These are phyloP conservation scores for Cystofilobasidium capitatum DNA, from an alignment of 768 basidiomycete species.

Conservation along the genomic window DNA sequence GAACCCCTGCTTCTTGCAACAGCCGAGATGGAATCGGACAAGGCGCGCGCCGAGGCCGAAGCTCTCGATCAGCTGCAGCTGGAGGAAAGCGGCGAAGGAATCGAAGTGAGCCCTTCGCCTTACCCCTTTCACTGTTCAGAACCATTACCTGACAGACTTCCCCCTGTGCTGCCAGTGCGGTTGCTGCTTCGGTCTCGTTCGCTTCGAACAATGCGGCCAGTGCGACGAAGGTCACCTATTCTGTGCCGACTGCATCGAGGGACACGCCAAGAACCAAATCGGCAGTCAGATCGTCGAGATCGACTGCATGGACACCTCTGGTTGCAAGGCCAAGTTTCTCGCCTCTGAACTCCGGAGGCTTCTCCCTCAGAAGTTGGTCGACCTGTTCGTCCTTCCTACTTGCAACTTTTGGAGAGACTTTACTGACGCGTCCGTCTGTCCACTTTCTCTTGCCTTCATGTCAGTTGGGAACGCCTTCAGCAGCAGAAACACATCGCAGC, in stretches of 20 bases:
- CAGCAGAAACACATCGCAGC: conserved; percentile 70
- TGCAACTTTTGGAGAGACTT: neutral
- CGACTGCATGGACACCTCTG: conserved; percentile 72
- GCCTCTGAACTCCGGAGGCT: conserved; percentile 22
- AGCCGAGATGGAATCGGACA: conserved; percentile 7
- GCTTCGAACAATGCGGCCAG: conserved; percentile 60
- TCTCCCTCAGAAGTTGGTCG: conserved; percentile 9
- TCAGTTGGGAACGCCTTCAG: conserved; percentile 42
- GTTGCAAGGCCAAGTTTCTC: conserved; percentile 57
- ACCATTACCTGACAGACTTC: too few relatives aligned
- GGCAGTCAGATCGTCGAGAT: conserved; percentile 44
- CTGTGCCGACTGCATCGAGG: conserved; percentile 60
- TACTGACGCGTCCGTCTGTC: neutral
- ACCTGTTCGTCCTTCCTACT: conserved; percentile 3
- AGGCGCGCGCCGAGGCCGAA: conserved; percentile 35
- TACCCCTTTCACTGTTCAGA: too few relatives aligned
- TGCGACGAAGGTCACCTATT: conserved; percentile 85
- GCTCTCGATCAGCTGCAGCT: conserved; percentile 44
- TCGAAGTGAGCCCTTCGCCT: too few relatives aligned
- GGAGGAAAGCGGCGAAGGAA: conserved; percentile 46
- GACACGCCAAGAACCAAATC: conserved; percentile 59
- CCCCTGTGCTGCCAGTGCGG: too few relatives aligned
- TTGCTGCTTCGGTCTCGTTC: conserved; percentile 58
- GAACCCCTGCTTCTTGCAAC: neutral
- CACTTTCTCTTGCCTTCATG: conserved; percentile 28